These are phyloP conservation scores for Candida frijolesensis DNA, from an alignment of 1,139 yeast species.

Conservation along the genomic window DNA sequence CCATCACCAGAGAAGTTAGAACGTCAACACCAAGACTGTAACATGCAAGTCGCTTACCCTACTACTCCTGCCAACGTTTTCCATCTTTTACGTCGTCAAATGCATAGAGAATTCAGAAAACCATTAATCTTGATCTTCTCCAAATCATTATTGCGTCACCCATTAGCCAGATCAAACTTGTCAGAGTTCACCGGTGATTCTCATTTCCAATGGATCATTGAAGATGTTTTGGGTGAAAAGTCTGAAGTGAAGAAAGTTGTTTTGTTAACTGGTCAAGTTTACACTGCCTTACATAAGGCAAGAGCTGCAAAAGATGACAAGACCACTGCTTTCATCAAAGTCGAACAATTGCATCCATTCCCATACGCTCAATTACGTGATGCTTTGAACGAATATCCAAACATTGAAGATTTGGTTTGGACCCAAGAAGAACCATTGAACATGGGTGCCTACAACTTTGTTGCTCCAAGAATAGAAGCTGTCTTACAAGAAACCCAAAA, in stretches of 20 bases:
- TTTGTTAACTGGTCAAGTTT: constrained; percentile 90
- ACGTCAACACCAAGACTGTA: constrained; percentile 98
- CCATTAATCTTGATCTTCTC: constrained; percentile 90
- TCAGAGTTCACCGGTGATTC: constrained; percentile 89
- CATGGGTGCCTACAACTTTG: constrained; percentile 88
- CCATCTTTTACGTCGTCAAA: constrained; percentile 98
- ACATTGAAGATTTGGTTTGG: constrained; percentile 88
- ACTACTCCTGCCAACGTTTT: constrained; percentile 96
- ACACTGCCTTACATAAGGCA: constrained; percentile 85
- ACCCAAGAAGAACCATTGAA: constrained; percentile 99
- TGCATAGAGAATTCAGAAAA: constrained; percentile 99
- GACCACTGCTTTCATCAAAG: constrained; percentile 82
- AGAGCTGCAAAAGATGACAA: constrained; percentile 77
- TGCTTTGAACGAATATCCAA: constrained; percentile 76
- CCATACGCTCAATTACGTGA: constrained; percentile 95
- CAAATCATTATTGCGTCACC: constrained; percentile 94
- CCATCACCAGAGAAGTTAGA: constrained; percentile 86
- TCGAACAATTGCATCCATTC: constrained; percentile 99
- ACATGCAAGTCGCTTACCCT: constrained; percentile 97
- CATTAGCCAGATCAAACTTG: constrained; percentile 87
- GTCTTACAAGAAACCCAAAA: constrained; percentile 72
- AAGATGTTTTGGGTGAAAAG: constrained; percentile 78
- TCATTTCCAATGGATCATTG: constrained; percentile 94
- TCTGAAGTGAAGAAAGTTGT: constrained; percentile 89
- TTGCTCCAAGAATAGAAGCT: constrained; percentile 79